A percentile compares a stretch with the other conserved stretches of the same genome.
Conservation (phyloP, 202 grass and related monocot species). For the Brachypodium distachyon region DNA sequence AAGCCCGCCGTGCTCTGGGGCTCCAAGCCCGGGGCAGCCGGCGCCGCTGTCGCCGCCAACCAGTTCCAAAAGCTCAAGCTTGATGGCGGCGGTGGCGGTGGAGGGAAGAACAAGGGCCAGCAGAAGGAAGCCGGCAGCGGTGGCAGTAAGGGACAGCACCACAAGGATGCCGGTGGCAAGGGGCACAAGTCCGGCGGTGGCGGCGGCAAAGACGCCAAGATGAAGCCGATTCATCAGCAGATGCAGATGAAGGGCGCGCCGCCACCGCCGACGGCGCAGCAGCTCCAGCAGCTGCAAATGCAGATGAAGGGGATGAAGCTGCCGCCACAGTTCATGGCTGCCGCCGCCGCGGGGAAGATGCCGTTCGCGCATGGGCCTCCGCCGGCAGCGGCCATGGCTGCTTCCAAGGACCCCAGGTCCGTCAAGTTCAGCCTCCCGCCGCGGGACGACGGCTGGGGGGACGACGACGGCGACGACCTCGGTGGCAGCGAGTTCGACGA, state of each 20-base stretch:
- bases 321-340: slow-evolving; percentile 49
- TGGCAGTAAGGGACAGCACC: neutral
- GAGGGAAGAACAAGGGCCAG: neutral
- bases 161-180: neutral
- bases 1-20: slow-evolving; percentile 75
- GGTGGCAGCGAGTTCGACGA: slow-evolving; percentile 58
- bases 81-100: slow-evolving; percentile 21
- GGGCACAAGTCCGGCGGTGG: slow-evolving; percentile 13
- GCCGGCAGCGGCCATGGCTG: too few species aligned
- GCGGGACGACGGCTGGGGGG: slow-evolving; percentile 34
- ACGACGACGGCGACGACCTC: slow-evolving; percentile 46
- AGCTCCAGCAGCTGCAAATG: slow-evolving; percentile 62
- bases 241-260: slow-evolving; percentile 61
- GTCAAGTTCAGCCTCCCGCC: slow-evolving; percentile 56
- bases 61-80: slow-evolving; percentile 74
- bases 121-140: too few species aligned
- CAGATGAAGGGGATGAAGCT: slow-evolving; percentile 75
- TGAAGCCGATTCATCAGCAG: slow-evolving; percentile 43
- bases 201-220: neutral
- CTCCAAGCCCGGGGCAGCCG: slow-evolving; percentile 36
- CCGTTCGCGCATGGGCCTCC: slow-evolving; percentile 18
- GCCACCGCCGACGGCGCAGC: slow-evolving; percentile 49
- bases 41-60: slow-evolving; percentile 19
- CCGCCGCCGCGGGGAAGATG: slow-evolving; percentile 39
- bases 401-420: slow-evolving; percentile 53